phyloP scores from a whole-genome alignment of 257 asterid species.

The Forsythia suspensa region DNA sequence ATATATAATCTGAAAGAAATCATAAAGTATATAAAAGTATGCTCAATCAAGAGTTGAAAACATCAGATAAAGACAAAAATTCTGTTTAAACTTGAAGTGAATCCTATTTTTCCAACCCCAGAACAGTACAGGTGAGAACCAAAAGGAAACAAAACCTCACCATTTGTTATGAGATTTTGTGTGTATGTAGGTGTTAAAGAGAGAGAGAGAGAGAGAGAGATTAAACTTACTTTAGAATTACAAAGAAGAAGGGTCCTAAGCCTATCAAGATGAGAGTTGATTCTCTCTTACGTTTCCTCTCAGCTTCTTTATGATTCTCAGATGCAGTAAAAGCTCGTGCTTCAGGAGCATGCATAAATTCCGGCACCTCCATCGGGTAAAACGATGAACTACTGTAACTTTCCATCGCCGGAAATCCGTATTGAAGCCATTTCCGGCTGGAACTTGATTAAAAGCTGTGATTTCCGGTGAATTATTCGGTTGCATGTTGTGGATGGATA shows the following conservation, averaged over 20 bases:
- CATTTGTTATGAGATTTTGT: too few species aligned
- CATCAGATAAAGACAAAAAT: not conserved
- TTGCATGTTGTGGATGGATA: constrained; percentile 39
- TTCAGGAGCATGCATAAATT: constrained; percentile 29
- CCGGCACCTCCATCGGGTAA: constrained; percentile 30
- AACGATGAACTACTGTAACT: constrained; percentile 35
- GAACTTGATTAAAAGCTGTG: constrained; percentile 25
- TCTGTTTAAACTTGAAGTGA: not conserved
- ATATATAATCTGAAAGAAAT: not conserved
- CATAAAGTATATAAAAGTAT: not conserved
- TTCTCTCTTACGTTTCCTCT: constrained; percentile 62
- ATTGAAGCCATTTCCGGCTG: constrained; percentile 27
- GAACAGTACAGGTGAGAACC: not conserved
- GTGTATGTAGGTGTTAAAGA: too few species aligned
- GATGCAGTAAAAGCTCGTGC: constrained; percentile 51
- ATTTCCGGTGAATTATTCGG: constrained; percentile 44
- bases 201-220: not conserved
- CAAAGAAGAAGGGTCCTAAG: constrained; percentile 68
- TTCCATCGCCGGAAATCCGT: constrained; percentile 26
- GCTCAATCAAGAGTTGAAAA: not conserved
- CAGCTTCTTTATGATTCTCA: constrained; percentile 73
- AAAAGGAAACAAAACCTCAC: too few species aligned
- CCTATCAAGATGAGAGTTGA: constrained; percentile 64
- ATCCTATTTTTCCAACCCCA: not conserved
- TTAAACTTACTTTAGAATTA: constrained; percentile 55